A percentile compares a stretch with the other conserved stretches of the same genome.
Conservation (phyloP, 2,329 filamentous ascomycete species). For the Neofusicoccum umdonicola region DNA sequence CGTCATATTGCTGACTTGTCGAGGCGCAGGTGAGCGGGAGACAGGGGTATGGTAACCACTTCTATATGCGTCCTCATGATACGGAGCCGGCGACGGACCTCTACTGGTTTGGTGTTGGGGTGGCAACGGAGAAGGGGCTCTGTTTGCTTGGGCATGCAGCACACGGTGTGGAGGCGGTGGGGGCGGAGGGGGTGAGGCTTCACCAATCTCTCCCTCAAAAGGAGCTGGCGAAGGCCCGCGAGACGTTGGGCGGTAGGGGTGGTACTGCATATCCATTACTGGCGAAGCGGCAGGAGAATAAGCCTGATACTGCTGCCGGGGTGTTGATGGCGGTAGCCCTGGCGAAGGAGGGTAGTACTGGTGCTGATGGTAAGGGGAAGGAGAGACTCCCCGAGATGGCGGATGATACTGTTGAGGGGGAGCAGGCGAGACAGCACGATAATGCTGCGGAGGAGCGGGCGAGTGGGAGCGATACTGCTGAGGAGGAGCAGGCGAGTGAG, state of each 20-base stretch:
- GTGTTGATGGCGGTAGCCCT: constrained; percentile 29
- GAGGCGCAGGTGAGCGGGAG: constrained; percentile 63
- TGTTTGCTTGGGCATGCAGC: constrained; percentile 46
- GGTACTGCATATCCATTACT: background rate
- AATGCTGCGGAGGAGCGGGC: constrained; percentile 33
- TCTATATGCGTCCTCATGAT: constrained; percentile 26
- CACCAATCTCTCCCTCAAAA: constrained; percentile 40
- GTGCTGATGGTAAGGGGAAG: constrained; percentile 8
- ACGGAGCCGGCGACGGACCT: constrained; percentile 29
- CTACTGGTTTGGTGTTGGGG: constrained; percentile 22
- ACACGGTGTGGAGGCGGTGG: constrained; percentile 78
- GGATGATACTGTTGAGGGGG: constrained; percentile 27
- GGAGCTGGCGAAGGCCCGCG: constrained; percentile 22
- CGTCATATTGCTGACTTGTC: constrained; percentile 53
- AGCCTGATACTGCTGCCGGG: constrained; percentile 17
- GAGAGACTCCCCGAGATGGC: constrained; percentile 25
- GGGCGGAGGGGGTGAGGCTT: constrained; percentile 73
- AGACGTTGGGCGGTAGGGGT: constrained; percentile 19
- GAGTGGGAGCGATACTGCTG: constrained; percentile 29
- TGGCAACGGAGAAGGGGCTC: constrained; percentile 47
- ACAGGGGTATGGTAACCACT: constrained; percentile 58
- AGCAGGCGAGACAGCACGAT: constrained; percentile 12
- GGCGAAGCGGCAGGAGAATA: constrained; percentile 20
- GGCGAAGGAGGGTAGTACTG: constrained; percentile 33
- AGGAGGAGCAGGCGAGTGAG: constrained; percentile 22